Conservation (phyloP, 179 eudicot genomes). For the Dionaea muscipula region DNA sequence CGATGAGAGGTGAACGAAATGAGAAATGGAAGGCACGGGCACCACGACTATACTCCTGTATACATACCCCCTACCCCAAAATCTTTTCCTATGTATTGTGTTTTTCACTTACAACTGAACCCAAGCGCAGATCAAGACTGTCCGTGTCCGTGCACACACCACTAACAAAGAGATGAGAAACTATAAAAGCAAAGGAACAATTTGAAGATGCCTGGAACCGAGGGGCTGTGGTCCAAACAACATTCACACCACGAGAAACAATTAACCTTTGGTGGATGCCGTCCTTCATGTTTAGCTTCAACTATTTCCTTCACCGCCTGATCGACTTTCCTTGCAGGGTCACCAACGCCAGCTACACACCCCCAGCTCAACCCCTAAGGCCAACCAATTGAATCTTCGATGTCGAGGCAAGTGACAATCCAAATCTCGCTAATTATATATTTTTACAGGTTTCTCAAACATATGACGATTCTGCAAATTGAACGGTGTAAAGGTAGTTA, state of each 20-base stretch:
- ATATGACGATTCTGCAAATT: slow-evolving; percentile 13
- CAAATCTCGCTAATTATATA: slow-evolving; percentile 10
- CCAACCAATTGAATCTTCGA: not conserved
- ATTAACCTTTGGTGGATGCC: slow-evolving; percentile 3
- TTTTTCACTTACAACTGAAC: slow-evolving; percentile 24
- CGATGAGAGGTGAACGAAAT: slow-evolving; percentile 8
- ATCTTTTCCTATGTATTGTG: slow-evolving; percentile 29
- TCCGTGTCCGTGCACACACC: slow-evolving; percentile 15
- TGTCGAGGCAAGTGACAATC: not conserved
- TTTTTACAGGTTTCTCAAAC: slow-evolving; percentile 18
- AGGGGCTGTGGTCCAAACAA: slow-evolving; percentile 15
- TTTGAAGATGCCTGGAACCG: slow-evolving; percentile 9
- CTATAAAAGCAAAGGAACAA: slow-evolving; percentile 4
- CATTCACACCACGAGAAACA: slow-evolving; percentile 16
- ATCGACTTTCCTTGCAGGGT: not conserved
- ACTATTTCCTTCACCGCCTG: not conserved
- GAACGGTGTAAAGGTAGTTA: not conserved
- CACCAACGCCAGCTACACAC: not conserved
- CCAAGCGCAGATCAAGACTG: slow-evolving; percentile 11
- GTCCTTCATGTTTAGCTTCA: slow-evolving; percentile 1
- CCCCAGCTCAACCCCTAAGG: not conserved
- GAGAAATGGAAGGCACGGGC: slow-evolving; percentile 13
- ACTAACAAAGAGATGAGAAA: slow-evolving; percentile 6
- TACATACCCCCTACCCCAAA: slow-evolving; percentile 29
- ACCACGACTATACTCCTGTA: slow-evolving; percentile 19